Conservation (phyloP, 371 early-diverging fungal species). For the Rhizopus delemar region DNA sequence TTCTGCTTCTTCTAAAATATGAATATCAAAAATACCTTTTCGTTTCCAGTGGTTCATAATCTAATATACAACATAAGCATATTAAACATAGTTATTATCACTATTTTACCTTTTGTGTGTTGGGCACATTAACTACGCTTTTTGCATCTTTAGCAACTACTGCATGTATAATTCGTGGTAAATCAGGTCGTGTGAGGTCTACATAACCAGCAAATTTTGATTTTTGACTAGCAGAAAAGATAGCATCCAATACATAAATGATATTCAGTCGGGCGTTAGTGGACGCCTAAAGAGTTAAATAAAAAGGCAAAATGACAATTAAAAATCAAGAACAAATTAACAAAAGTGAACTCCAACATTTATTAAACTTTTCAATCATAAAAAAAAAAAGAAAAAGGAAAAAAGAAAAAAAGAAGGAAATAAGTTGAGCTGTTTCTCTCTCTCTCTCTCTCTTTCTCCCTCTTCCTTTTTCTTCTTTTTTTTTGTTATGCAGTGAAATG, state of each 20-base stretch:
- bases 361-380: slow-evolving; percentile 9
- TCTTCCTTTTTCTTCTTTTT: background rate
- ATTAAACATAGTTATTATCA: background rate
- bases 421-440: background rate
- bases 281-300: slow-evolving; percentile 46
- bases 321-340: slow-evolving; percentile 15
- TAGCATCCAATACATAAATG: slow-evolving; percentile 73
- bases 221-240: slow-evolving; percentile 61
- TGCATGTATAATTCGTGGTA: slow-evolving; percentile 55
- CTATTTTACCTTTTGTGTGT: slow-evolving; percentile 61
- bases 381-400: slow-evolving; percentile 6
- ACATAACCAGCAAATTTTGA: slow-evolving; percentile 58
- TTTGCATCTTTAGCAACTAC: slow-evolving; percentile 67
- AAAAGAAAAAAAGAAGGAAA: background rate
- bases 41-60: slow-evolving; percentile 50
- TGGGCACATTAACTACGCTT: slow-evolving; percentile 71
- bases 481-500: background rate
- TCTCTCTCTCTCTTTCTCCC: slow-evolving; percentile 18
- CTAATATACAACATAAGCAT: slow-evolving; percentile 14
- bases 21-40: slow-evolving; percentile 40
- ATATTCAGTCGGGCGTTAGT: slow-evolving; percentile 71
- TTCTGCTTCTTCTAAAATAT: slow-evolving; percentile 50
- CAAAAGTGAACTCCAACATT: background rate
- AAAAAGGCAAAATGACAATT: slow-evolving; percentile 2
- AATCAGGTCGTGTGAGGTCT: slow-evolving; percentile 60